Percentiles rank a stretch among this genome's conserved stretches.
Evolutionary conservation across 192 early-diverging fungal species (phyloP).

Genomic region (Linnemannia elongata): DNA sequence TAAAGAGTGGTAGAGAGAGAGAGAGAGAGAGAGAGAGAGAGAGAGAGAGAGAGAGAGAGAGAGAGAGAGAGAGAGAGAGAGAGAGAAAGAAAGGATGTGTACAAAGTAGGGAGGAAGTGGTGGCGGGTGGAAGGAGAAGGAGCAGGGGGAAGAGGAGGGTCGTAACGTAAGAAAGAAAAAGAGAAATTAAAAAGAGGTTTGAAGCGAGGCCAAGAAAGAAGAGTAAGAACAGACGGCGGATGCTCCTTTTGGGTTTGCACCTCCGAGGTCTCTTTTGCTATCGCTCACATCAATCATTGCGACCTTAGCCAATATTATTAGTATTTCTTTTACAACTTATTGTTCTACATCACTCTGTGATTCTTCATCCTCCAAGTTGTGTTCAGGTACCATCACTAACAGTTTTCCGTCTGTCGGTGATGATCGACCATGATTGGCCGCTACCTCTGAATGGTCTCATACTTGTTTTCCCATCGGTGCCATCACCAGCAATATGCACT

Average conservation of each 20-base stretch:
- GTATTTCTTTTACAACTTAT: not conserved
- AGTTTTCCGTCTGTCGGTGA: not conserved
- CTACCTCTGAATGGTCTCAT: not conserved
- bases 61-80: not conserved
- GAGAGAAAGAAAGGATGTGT: not conserved
- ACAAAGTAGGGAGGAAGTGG: constrained; percentile 2
- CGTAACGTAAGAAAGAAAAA: not conserved
- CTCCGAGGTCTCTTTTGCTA: not conserved
- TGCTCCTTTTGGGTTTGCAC: not conserved
- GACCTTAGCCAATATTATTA: not conserved
- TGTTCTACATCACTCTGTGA: not conserved
- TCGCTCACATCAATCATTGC: not conserved
- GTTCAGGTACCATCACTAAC: constrained; percentile 4
- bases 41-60: not conserved
- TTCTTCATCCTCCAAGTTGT: no score
- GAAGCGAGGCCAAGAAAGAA: not conserved
- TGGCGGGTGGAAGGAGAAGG: not conserved
- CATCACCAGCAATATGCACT: not conserved
- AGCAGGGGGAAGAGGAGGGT: not conserved
- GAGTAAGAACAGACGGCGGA: not conserved
- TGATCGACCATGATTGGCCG: not conserved
- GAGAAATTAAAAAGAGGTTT: not conserved
- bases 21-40: not conserved
- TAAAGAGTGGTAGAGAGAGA: not conserved
- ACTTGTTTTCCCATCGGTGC: not conserved